Conservation (phyloP, 352 stramenopile genomes). For the Phytophthora fragariae region DNA sequence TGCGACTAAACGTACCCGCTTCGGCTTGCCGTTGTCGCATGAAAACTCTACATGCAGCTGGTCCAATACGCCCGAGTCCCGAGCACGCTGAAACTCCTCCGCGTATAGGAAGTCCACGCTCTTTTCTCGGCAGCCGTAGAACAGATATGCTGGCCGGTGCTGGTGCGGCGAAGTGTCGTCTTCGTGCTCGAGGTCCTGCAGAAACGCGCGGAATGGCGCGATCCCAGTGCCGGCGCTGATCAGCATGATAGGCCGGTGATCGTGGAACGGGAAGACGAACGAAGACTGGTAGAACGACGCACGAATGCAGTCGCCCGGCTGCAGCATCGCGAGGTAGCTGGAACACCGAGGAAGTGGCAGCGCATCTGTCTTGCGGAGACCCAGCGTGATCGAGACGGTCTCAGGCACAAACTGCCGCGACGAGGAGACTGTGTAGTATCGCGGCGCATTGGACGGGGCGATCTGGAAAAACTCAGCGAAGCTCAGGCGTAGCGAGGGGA, state of each 20-base stretch:
- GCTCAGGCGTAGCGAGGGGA: conserved; percentile 68
- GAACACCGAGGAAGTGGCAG: conserved; percentile 80
- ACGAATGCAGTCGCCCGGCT: conserved; percentile 57
- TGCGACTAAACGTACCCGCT: conserved; percentile 50
- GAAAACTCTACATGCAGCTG: conserved; percentile 74
- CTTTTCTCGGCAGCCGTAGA: conserved; percentile 74
- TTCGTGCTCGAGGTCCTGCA: conserved; percentile 81
- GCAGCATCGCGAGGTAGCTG: conserved; percentile 66
- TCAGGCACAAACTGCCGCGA: conserved; percentile 66
- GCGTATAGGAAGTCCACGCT: conserved; percentile 78
- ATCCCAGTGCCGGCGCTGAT: conserved; percentile 85
- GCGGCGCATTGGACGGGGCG: conserved; percentile 63
- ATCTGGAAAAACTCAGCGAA: conserved; percentile 78
- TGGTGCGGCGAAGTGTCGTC: conserved; percentile 25
- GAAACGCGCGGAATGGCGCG: conserved; percentile 82
- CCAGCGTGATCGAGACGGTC: conserved; percentile 76
- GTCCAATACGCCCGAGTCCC: conserved; percentile 53
- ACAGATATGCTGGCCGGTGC: conserved; percentile 68
- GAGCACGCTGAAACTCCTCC: conserved; percentile 61
- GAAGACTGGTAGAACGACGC: conserved; percentile 79
- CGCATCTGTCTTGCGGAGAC: conserved; percentile 56
- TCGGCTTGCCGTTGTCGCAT: conserved; percentile 31
- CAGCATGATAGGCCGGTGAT: conserved; percentile 73
- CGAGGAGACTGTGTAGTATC: conserved; percentile 89
- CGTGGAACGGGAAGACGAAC: conserved; percentile 73